phyloP scores from a whole-genome alignment of 2,329 filamentous ascomycete genomes.

The Pezicula carpinea region DNA sequence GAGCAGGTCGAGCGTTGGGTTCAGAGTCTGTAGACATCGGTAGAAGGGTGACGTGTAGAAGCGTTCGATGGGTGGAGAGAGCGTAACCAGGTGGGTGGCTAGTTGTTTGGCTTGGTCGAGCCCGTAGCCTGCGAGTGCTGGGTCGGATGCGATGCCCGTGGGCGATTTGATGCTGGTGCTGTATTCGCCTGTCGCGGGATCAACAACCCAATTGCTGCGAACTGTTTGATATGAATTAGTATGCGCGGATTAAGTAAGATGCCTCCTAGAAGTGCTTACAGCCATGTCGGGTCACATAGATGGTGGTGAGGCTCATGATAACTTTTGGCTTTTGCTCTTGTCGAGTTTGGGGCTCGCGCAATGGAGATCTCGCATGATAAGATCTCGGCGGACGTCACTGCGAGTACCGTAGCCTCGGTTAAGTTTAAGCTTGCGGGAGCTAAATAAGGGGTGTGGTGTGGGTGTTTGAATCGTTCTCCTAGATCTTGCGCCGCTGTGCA shows the following conservation, averaged over 20 bases:
- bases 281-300: constrained; percentile 71
- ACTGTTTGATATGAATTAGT: constrained; percentile 52
- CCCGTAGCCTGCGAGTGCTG: constrained; percentile 80
- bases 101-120: constrained; percentile 79
- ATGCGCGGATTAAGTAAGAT: constrained; percentile 2
- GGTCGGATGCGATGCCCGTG: constrained; percentile 84
- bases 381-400: background rate
- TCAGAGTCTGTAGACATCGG: constrained; percentile 79
- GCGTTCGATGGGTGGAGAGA: constrained; percentile 64
- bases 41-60: constrained; percentile 87
- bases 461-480: background rate
- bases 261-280: constrained; percentile 44
- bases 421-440: constrained; percentile 1
- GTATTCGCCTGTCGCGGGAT: constrained; percentile 76
- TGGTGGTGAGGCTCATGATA: constrained; percentile 50
- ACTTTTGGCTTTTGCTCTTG: constrained; percentile 5
- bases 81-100: constrained; percentile 54
- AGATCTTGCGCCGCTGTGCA: too few species aligned
- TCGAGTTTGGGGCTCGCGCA: background rate
- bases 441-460: background rate
- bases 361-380: background rate
- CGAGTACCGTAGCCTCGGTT: background rate
- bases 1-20: constrained; percentile 57
- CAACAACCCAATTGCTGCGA: constrained; percentile 83
- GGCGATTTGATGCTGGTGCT: constrained; percentile 69